A percentile compares a stretch with the other conserved stretches of the same genome.
Conservation (phyloP, 2,329 filamentous ascomycete species). For the Xylaria sp. region DNA sequence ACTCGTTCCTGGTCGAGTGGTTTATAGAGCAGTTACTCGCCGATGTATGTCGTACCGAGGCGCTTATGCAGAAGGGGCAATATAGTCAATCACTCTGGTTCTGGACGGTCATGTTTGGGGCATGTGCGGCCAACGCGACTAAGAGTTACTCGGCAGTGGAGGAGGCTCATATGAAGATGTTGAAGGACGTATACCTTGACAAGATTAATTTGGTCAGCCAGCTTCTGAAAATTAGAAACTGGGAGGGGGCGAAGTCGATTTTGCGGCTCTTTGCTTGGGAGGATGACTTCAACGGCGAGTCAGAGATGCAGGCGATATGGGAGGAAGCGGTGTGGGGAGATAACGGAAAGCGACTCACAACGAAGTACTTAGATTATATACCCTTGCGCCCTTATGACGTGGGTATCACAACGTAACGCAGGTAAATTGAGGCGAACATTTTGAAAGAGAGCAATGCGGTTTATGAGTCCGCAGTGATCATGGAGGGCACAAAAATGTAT, state of each 20-base stretch:
- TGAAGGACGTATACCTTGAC: conserved; percentile 53
- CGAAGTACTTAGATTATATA: conserved; percentile 31
- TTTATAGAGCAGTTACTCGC: conserved; percentile 58
- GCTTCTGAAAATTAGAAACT: conserved; percentile 52
- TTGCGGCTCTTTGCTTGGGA: conserved; percentile 54
- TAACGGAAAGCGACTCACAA: conserved; percentile 36
- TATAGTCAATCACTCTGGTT: conserved; percentile 58
- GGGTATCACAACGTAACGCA: conserved; percentile 16
- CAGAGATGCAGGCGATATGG: conserved; percentile 55
- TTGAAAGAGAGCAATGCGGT: conserved; percentile 12
- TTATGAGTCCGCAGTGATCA: not conserved
- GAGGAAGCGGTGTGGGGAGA: conserved; percentile 52
- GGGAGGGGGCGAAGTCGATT: conserved; percentile 53
- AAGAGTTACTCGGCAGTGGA: conserved; percentile 51
- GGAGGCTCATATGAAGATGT: conserved; percentile 52
- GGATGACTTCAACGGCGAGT: conserved; percentile 55
- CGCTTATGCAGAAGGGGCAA: conserved; percentile 53
- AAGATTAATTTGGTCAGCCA: conserved; percentile 56
- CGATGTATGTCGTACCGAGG: conserved; percentile 56
- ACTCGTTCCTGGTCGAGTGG: conserved; percentile 58
- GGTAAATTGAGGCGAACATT: conserved; percentile 9
- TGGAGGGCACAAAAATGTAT: not conserved
- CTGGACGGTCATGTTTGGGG: conserved; percentile 59
- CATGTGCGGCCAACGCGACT: conserved; percentile 54
- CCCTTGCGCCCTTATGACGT: conserved; percentile 27